Evolutionary conservation across 2,329 filamentous ascomycete species (phyloP).

Genomic region (Claviceps quebecensis): DNA sequence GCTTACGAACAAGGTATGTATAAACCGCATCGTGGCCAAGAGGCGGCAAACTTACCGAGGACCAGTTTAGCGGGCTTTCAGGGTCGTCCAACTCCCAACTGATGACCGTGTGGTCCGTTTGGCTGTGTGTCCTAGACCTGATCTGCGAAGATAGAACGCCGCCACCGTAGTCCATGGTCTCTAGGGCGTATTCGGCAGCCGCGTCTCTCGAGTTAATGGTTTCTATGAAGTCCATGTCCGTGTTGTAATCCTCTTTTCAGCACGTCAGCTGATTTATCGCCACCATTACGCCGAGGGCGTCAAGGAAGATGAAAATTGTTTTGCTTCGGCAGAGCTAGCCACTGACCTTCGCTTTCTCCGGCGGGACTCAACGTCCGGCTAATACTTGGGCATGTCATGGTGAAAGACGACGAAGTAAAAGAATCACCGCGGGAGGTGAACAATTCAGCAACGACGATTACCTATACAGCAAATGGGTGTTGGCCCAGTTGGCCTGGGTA

Average conservation of each 20-base stretch:
- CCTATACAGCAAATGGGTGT: background rate
- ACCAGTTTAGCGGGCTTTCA: conserved; percentile 42
- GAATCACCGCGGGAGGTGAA: background rate
- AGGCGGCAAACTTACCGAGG: conserved; percentile 16
- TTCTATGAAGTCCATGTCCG: conserved; percentile 13
- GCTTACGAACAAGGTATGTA: background rate
- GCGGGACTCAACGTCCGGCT: background rate
- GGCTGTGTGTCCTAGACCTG: conserved; percentile 20
- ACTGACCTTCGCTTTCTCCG: conserved; percentile 1
- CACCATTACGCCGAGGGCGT: background rate
- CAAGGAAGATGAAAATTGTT: background rate
- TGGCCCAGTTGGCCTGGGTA: background rate
- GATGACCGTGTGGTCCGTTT: conserved; percentile 23
- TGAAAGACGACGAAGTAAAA: background rate
- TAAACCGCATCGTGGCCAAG: background rate
- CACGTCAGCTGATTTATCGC: conserved; percentile 10
- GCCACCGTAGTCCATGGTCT: conserved; percentile 23
- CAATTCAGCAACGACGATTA: background rate
- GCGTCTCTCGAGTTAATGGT: conserved; percentile 17
- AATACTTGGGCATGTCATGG: background rate
- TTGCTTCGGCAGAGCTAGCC: background rate
- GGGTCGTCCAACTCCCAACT: conserved; percentile 33
- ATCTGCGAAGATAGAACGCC: conserved; percentile 12
- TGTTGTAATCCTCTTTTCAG: conserved; percentile 10
- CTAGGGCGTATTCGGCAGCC: conserved; percentile 25